Percentiles rank a stretch among this genome's conserved stretches.
These are phyloP conservation scores for Podospora conica DNA, from an alignment of 495 filamentous ascomycete species.

Conservation along the genomic window DNA sequence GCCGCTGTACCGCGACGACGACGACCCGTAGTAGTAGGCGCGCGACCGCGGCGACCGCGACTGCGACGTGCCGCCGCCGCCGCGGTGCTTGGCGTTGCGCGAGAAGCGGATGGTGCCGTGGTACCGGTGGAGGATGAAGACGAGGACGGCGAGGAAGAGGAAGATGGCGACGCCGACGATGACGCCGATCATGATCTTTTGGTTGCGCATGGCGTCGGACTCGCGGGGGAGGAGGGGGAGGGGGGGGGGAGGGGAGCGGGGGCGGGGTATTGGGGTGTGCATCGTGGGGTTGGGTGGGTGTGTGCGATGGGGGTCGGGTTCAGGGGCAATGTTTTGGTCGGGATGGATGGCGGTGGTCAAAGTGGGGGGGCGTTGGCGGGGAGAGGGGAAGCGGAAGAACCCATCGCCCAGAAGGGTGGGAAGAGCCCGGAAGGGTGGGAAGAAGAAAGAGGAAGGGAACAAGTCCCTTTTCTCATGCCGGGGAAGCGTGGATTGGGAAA, in stretches of 20 bases:
- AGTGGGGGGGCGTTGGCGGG: neutral
- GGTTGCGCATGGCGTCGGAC: slow-evolving; percentile 10
- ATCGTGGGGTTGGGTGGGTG: neutral
- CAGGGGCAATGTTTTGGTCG: neutral
- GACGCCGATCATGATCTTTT: slow-evolving; percentile 31
- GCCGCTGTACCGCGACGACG: slow-evolving; percentile 5
- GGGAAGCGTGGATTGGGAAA: neutral
- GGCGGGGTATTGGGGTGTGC: neutral
- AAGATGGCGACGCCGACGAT: slow-evolving; percentile 31
- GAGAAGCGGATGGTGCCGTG: slow-evolving; percentile 24
- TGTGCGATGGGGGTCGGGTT: neutral
- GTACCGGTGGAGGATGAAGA: slow-evolving; percentile 28
- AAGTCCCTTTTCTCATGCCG: neutral
- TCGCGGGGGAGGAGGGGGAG: neutral
- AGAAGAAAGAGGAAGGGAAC: neutral
- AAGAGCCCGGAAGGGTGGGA: neutral
- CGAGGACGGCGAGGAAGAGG: slow-evolving; percentile 24
- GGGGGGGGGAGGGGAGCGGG: neutral
- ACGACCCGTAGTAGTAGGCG: neutral
- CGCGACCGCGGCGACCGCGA: neutral
- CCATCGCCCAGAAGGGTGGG: neutral
- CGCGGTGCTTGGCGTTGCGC: slow-evolving; percentile 13
- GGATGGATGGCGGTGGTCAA: neutral
- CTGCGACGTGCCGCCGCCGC: neutral
- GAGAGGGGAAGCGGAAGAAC: neutral